phyloP scores from a whole-genome alignment of 2,329 filamentous ascomycete species.

The Colletotrichum costaricense region DNA sequence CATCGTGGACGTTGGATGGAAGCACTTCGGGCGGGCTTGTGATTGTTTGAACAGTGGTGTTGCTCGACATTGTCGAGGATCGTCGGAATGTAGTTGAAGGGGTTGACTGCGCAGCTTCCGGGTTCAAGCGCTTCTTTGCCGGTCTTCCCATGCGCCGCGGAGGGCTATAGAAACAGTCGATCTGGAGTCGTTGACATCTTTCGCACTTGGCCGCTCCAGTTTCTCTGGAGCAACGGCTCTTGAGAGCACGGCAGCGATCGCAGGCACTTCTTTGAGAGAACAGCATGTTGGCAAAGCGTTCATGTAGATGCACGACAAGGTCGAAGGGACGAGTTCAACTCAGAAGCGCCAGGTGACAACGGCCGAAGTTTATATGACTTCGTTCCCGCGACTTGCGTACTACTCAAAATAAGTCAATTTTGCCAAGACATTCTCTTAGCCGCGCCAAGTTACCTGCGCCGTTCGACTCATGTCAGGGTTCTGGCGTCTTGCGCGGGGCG shows the following conservation, averaged over 20 bases:
- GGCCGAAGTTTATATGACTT: constrained; percentile 24
- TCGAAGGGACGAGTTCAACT: not conserved
- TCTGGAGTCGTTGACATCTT: constrained; percentile 31
- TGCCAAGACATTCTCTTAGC: constrained; percentile 4
- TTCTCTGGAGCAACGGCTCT: constrained; percentile 31
- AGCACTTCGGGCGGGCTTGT: constrained; percentile 6
- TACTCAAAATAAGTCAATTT: constrained; percentile 12
- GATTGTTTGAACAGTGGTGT: constrained; percentile 14
- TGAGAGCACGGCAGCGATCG: constrained; percentile 34
- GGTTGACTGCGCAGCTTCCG: constrained; percentile 1
- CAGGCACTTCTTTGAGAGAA: constrained; percentile 36
- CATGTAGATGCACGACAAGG: constrained; percentile 1
- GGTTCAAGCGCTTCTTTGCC: constrained; percentile 27
- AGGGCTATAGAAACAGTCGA: constrained; percentile 33
- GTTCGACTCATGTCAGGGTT: constrained; percentile 28
- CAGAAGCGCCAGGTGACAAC: not conserved
- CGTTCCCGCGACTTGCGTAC: not conserved
- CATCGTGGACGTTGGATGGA: not conserved
- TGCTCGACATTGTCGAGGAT: constrained; percentile 21
- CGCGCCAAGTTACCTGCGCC: constrained; percentile 1
- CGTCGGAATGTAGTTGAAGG: constrained; percentile 9
- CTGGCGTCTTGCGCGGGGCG: constrained; percentile 14
- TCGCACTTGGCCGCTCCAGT: constrained; percentile 28
- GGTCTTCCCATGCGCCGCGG: constrained; percentile 29
- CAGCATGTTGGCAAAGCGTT: constrained; percentile 15